A percentile compares a stretch with the other conserved stretches of the same genome.
phyloP scores from a whole-genome alignment of 2,329 filamentous ascomycete genomes.

The Penicillium sp. region DNA sequence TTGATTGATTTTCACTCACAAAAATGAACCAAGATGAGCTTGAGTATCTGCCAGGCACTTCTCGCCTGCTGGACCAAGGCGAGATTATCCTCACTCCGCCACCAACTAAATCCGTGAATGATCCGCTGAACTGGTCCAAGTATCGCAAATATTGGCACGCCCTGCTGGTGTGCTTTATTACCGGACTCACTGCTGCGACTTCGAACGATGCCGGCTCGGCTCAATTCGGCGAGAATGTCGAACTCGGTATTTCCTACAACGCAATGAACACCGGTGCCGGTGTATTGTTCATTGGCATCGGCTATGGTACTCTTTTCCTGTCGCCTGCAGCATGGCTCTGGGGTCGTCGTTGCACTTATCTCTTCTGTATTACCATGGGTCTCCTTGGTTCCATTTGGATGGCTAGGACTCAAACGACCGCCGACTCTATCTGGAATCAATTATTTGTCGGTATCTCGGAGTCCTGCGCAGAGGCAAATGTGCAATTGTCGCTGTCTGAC shows the following conservation, averaged over 20 bases:
- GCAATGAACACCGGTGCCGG: slow-evolving; percentile 56
- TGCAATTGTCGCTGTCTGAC: slow-evolving; percentile 55
- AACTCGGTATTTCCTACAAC: slow-evolving; percentile 50
- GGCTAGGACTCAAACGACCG: slow-evolving; percentile 40
- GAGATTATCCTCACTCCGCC: slow-evolving; percentile 53
- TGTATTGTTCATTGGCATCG: slow-evolving; percentile 54
- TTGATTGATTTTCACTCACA: background rate
- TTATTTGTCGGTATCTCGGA: slow-evolving; percentile 57
- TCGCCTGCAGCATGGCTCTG: slow-evolving; percentile 54
- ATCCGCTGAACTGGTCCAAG: slow-evolving; percentile 51
- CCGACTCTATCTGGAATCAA: slow-evolving; percentile 53
- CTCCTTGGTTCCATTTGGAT: slow-evolving; percentile 54
- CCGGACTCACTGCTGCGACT: slow-evolving; percentile 54
- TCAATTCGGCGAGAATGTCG: slow-evolving; percentile 46
- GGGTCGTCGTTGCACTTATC: slow-evolving; percentile 52
- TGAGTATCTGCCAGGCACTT: slow-evolving; percentile 24
- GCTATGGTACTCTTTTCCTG: slow-evolving; percentile 53
- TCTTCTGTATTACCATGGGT: slow-evolving; percentile 49
- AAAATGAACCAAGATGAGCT: slow-evolving; percentile 6
- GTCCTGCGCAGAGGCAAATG: slow-evolving; percentile 54
- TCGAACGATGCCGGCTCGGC: slow-evolving; percentile 55
- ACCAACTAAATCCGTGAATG: slow-evolving; percentile 51
- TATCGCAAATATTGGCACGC: slow-evolving; percentile 51
- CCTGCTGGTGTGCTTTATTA: slow-evolving; percentile 50
- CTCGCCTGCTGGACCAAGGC: slow-evolving; percentile 25